Evolutionary conservation across 805 yeast species (phyloP).

Genomic region (Candida sanyiensis): DNA sequence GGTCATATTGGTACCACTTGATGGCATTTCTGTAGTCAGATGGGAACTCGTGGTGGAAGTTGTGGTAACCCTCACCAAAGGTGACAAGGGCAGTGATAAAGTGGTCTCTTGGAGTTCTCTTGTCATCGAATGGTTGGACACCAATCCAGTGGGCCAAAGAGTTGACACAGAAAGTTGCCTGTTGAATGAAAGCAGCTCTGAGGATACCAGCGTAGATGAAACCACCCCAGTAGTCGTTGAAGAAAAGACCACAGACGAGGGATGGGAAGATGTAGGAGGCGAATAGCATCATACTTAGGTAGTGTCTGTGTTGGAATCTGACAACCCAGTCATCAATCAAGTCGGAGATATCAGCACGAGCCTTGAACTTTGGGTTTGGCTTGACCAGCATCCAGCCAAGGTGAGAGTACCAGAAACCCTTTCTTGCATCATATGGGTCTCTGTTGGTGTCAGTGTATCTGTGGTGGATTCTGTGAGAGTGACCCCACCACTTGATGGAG

Average conservation of each 20-base stretch:
- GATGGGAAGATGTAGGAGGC: conserved; percentile 61
- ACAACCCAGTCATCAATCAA: conserved; percentile 75
- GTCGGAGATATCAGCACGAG: conserved; percentile 55
- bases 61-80: conserved; percentile 86
- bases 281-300: conserved; percentile 52
- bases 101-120: conserved; percentile 84
- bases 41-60: conserved; percentile 89
- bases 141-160: conserved; percentile 87
- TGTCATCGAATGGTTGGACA: conserved; percentile 78
- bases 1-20: conserved; percentile 85
- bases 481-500: conserved; percentile 87
- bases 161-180: conserved; percentile 82
- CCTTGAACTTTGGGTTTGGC: conserved; percentile 77
- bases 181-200: conserved; percentile 67
- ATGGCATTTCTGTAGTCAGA: conserved; percentile 83
- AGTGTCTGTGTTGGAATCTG: conserved; percentile 76
- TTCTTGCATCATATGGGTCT: conserved; percentile 84
- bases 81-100: conserved; percentile 75
- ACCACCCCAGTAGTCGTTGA: conserved; percentile 66
- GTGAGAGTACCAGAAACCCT: conserved; percentile 80
- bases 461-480: conserved; percentile 80
- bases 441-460: conserved; percentile 78
- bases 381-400: conserved; percentile 80
- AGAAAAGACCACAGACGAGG: conserved; percentile 46
- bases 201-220: conserved; percentile 70